phyloP scores from a whole-genome alignment of 768 basidiomycete species.

The Russula griseocarnosa region DNA sequence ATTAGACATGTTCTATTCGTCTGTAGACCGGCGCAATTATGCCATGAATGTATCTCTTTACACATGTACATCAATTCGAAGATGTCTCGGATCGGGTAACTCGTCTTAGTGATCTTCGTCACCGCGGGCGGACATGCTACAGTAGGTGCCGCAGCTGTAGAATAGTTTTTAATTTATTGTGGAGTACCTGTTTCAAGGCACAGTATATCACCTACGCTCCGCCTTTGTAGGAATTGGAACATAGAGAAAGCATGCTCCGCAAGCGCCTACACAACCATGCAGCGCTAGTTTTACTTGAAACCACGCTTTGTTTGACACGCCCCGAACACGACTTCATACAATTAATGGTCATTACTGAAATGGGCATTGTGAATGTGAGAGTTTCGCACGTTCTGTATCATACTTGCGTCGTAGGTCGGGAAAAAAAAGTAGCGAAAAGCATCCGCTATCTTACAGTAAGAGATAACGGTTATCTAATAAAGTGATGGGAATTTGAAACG shows the following conservation, averaged over 20 bases:
- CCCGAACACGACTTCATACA: not conserved
- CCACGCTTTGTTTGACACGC: not conserved
- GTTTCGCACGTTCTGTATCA: not conserved
- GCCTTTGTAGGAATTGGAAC: not conserved
- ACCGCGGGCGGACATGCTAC: not conserved
- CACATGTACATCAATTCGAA: not conserved
- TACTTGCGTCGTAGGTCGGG: not conserved
- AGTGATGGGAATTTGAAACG: not conserved
- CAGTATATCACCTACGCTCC: not conserved
- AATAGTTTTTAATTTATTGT: not conserved
- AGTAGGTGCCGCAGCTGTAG: not conserved
- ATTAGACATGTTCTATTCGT: not conserved
- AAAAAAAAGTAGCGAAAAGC: not conserved
- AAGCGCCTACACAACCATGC: not conserved
- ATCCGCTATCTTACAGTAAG: not conserved
- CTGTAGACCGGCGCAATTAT: constrained; percentile 2
- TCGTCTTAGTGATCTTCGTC: not conserved
- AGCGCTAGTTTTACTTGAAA: not conserved
- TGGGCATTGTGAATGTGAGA: not conserved
- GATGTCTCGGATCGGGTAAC: not conserved
- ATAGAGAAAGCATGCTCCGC: not conserved
- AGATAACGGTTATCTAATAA: not conserved
- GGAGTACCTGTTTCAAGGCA: not conserved
- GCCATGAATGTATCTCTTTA: constrained; percentile 11
- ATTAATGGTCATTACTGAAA: not conserved